Base-by-base conservation (phyloP, 2,329 filamentous ascomycete species). In the Pseudopithomyces maydicus region DNA sequence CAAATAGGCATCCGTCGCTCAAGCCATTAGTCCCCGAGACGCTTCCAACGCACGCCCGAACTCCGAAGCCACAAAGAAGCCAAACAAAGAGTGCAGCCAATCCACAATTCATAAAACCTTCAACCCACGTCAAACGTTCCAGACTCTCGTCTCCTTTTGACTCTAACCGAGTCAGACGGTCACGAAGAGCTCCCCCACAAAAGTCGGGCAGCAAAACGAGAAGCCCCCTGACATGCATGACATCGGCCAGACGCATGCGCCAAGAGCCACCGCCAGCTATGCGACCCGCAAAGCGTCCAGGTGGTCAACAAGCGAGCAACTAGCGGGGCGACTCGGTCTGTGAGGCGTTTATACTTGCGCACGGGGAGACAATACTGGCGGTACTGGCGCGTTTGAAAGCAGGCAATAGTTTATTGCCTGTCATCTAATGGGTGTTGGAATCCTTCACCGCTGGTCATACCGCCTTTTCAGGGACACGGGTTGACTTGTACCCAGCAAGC, bases 211-310 rank as follows among this genome's bases (percentile, higher is more conserved):
- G 32, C 33, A 38, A 38, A 15, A n/a, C 22, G 23, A 42, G 32
- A 42, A 50, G 35, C 35, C 36, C n/a, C 26, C 15, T 42, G 36
- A 42, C 48, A 32, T 42, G 48, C 48, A 23, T 20, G 35, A 50
- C 48, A 52, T 43, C 48, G 38, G 48, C 48, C 48, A 52, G 48
- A 38, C 29, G 38, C 48, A 43, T 35, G 39, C 29, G 41, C 38
- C 26, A 43, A 35, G 38, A 10, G 14, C 38, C 23, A 7, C 26
- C 19, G 26, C 8, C 19, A 7, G 43, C 3, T 45, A 26, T 19
- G 14, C 19, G 14, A 7, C 26, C 11, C 22, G 26, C 43, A 44
- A 44, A 17, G 12, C 5, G 19, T 20, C 41, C 41, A 20, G 20
- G 17, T 14, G 41, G 41, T n/a, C 11, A 12, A 3, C 20, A 12